These are phyloP conservation scores for Lomentospora prolificans DNA, from an alignment of 2,329 filamentous ascomycete genomes.

Conservation along the genomic window DNA sequence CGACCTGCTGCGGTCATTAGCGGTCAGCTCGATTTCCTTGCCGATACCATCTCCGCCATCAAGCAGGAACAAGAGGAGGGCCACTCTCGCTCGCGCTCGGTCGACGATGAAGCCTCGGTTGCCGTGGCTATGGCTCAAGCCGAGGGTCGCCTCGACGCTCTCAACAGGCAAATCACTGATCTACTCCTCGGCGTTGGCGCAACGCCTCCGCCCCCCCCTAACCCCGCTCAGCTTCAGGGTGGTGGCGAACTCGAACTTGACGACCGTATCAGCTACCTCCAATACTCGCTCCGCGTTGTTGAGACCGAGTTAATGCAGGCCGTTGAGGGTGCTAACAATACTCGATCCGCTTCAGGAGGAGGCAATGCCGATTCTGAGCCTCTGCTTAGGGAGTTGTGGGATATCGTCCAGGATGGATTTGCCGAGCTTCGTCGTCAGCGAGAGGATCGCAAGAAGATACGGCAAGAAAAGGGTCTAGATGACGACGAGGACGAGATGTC, in stretches of 20 bases:
- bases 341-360: slow-evolving; percentile 22
- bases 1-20: slow-evolving; percentile 38
- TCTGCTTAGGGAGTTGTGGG: slow-evolving; percentile 45
- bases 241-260: slow-evolving; percentile 45
- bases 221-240: slow-evolving; percentile 21
- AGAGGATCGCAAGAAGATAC: slow-evolving; percentile 40
- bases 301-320: slow-evolving; percentile 32
- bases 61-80: slow-evolving; percentile 41
- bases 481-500: slow-evolving; percentile 53
- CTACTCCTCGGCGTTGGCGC: slow-evolving; percentile 40
- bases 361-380: slow-evolving; percentile 46
- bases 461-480: slow-evolving; percentile 45
- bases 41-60: slow-evolving; percentile 53
- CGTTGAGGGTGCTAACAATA: slow-evolving; percentile 20
- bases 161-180: slow-evolving; percentile 56
- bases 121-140: slow-evolving; percentile 24
- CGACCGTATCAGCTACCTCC: slow-evolving; percentile 59
- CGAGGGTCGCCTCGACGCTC: slow-evolving; percentile 44
- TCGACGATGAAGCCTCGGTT: slow-evolving; percentile 6
- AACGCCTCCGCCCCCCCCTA: slow-evolving; percentile 47
- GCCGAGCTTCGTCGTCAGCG: slow-evolving; percentile 44
- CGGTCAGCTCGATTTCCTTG: slow-evolving; percentile 61
- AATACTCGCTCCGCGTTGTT: slow-evolving; percentile 45
- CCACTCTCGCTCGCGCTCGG: slow-evolving; percentile 16
- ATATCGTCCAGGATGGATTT: slow-evolving; percentile 41